Base-by-base conservation (phyloP, 148 eudicot species). In the Chenopodium quinoa region DNA sequence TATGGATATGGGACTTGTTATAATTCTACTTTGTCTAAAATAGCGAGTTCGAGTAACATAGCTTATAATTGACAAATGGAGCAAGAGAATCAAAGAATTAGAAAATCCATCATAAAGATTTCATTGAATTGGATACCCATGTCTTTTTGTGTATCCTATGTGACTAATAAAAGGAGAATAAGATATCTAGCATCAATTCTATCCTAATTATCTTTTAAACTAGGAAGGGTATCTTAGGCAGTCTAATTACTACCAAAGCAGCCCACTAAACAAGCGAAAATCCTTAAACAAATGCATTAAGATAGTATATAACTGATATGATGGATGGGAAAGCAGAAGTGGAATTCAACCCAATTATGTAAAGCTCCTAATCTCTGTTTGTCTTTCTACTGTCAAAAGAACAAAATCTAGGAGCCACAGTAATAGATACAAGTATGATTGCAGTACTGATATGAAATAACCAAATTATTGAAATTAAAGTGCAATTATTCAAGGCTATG, bases 281-380 rank as follows among this genome's bases (percentile, higher is more conserved):
- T 56, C 79, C 22, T 67, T 16, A 27, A 54, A 67, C 68, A 40
- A 12, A 72, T 52, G 56, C 20, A 50, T 9, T 52, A 46, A 77
- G 64, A 62, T 60, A 19, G 81, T 37, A 63, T 52, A 73, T n/a
- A 63, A 71, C 46, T 52, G 79, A 73, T 12, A 56, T 60, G 77
- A 73, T 65, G 66, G 58, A 75, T 48, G 58, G n/a, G 72, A 73
- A 78, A 83, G 78, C 29, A 64, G 74, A 83, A 66, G 73, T 52
- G 67, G 64, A 37, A 16, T 63, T 73, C 84, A 62, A 50, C 79
- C 44, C 54, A 79, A 79, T 67, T 58, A 84, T 54, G 31, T 58
- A 47, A 62, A 84, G 77, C 65, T 84, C 44, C 67, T n/a, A 71
- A 29, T 50, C 68, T 44, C 34, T 84, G 83, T 75, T 70, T 63